phyloP scores from a whole-genome alignment of 805 yeast species.

The Monosporozyma aerobia region DNA sequence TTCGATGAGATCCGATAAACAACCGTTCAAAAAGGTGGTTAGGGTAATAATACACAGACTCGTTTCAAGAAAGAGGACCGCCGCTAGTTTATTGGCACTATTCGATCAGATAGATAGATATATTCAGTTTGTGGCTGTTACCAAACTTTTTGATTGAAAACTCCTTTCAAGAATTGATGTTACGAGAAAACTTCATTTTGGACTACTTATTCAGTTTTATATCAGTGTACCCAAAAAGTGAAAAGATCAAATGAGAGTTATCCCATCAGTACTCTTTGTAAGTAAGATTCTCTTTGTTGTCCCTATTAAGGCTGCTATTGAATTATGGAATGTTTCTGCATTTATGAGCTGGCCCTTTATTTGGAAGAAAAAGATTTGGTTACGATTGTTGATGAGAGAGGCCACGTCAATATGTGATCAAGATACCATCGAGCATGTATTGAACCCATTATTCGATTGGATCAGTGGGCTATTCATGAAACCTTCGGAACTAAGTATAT shows the following conservation, averaged over 20 bases:
- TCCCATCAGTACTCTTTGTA: neutral
- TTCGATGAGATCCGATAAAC: neutral
- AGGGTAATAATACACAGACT: neutral
- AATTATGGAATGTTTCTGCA: neutral
- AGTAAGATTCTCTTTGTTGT: neutral
- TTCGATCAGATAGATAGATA: no score
- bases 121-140: no score
- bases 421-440: slow-evolving; percentile 5
- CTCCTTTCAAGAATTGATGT: no score
- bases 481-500: neutral
- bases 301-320: neutral
- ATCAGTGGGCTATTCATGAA: neutral
- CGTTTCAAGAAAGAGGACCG: neutral
- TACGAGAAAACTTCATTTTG: no score
- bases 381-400: slow-evolving; percentile 12
- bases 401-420: slow-evolving; percentile 10
- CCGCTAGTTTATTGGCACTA: neutral
- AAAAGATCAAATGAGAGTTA: neutral
- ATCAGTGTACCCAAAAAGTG: no score
- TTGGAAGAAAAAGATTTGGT: neutral
- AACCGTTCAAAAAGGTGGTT: neutral
- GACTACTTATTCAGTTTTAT: no score
- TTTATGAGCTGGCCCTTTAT: neutral
- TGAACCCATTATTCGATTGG: slow-evolving; percentile 12
- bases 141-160: no score